Evolutionary conservation across 352 stramenopile genomes (phyloP), one percentile per base, ranked within the genome.

Genomic region (Pythium brachiatum): DNA sequence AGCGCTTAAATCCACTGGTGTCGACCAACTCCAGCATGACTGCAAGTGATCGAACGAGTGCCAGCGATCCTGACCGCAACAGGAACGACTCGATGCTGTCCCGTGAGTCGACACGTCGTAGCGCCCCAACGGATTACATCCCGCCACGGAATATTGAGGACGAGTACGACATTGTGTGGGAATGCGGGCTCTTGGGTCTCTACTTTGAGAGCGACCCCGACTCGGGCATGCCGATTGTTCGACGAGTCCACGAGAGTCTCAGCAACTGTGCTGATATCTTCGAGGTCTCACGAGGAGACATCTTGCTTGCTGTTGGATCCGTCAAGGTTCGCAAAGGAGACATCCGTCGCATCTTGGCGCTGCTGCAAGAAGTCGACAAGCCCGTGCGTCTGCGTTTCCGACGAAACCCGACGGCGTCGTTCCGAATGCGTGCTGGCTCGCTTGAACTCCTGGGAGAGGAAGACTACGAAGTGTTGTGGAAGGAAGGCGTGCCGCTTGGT

Each of bases 91-190:
- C 75, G 34, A 77, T 72, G 43, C 77, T 74, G 15, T 82, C 71
- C 25, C 83, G 69, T 5, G 68, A 77, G 13, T 90, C 81, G 12
- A 77, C 76, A 27, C 89, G 88, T 63, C 78, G 83, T 4, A 69
- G 66, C 50, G 61, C 60, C 31, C 72, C 86, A 0, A 75, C 78
- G 2, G 68, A 78, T 41, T 91, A 94, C 62, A 72, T 83, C 21
- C 82, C 83, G 4, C 81, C 81, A 1, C 81, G 77, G 56, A 74
- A 85, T 21, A 81, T 94, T 38, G 67, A 81, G 36, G 82, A 86
- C 62, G 83, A 94, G 71, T 95, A 95, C 63, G 81, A 92, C 41
- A 93, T 95, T 36, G 85, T 90, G n/a, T 95, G 86, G 86, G 83
- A 92, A 57, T 92, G 83, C 23, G 86, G 86, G 15, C 58, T 94